Evolutionary conservation across 768 basidiomycete species (phyloP), one percentile per base, ranked within the genome.

Genomic region (Phallus indusiatus): DNA sequence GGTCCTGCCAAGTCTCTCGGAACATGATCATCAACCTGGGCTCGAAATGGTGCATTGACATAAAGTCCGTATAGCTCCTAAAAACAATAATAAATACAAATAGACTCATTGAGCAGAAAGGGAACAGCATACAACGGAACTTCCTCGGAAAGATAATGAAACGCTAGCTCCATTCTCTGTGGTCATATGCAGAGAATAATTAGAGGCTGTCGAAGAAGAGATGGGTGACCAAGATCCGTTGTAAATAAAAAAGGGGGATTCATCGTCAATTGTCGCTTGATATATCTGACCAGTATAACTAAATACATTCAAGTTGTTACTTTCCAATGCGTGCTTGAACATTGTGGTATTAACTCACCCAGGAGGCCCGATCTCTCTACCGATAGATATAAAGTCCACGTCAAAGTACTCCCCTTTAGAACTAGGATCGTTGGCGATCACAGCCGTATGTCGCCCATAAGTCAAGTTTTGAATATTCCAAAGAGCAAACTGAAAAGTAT

Each of bases 61-160:
- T 59, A 59, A 17, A 8, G 70, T 69, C 14, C 71, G 70, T 14
- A 77, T 71, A 11, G 75, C 53, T 7, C 79, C 78, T 48, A 71
- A 3, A 52, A 16, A 16, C 1, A 76, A 22, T 78, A 65, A 10
- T 67, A 69, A 33, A 67, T 65, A 72, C 64, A 50, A 79, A 55
- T 60, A 70, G 66, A 65, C 69, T 60, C 54, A 73, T 64, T 67
- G 64, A 12, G 68, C 68, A 53, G 11, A 12, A 16, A 53, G 61
- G 67, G 14, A 64, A 46, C 47, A 60, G 16, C 42, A 36, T 60
- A 67, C 20, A 60, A 17, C 14, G 57, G 60, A 37, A 48, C 64
- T 51, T 46, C 49, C 57, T 60, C 42, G 55, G 51, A 51, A 55
- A 24, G 17, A 21, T 10, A 64, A 35, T 36, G 9, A 35, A 20